Evolutionary conservation across 1,284 basidiomycete species (phyloP).

Genomic region (Golubevia pallescens): DNA sequence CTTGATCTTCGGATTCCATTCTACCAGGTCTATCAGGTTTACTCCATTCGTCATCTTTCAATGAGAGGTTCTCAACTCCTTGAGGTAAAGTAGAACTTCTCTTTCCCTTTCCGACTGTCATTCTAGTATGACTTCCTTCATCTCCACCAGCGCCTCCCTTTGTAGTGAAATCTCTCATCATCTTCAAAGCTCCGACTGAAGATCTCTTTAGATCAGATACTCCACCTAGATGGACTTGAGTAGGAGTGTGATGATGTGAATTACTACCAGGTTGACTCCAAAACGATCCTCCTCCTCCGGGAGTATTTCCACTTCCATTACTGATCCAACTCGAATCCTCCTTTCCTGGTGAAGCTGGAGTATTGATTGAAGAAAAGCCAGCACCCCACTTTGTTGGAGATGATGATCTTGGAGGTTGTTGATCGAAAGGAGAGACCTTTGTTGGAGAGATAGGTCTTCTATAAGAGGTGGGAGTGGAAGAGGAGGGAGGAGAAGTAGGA

Average conservation of each 20-base stretch:
- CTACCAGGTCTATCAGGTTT: constrained; percentile 41
- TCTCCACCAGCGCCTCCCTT: constrained; percentile 18
- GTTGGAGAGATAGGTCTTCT: constrained; percentile 16
- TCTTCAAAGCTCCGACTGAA: constrained; percentile 50
- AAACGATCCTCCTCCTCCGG: constrained; percentile 35
- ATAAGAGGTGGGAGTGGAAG: constrained; percentile 18
- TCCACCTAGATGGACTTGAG: constrained; percentile 45
- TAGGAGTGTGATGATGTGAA: constrained; percentile 21
- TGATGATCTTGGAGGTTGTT: constrained; percentile 16
- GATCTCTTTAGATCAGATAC: constrained; percentile 49
- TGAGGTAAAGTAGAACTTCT: constrained; percentile 19
- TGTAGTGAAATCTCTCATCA: constrained; percentile 49
- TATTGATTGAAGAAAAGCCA: constrained; percentile 23
- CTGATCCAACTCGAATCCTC: constrained; percentile 42
- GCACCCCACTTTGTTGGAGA: constrained; percentile 28
- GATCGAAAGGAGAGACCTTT: constrained; percentile 15
- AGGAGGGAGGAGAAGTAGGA: constrained; percentile 21
- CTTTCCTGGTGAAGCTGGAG: constrained; percentile 31
- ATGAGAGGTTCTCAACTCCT: background rate
- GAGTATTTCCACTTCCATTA: constrained; percentile 16
- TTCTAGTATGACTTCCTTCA: constrained; percentile 22
- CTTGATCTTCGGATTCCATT: constrained; percentile 52
- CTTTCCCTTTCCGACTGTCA: constrained; percentile 39
- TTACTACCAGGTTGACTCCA: constrained; percentile 22
- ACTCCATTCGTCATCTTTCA: constrained; percentile 16